Percentiles rank a stretch among this genome's conserved stretches.
These are phyloP conservation scores for Plasmodium gallinaceum DNA, from an alignment of 169 alveolate species.

Conservation along the genomic window DNA sequence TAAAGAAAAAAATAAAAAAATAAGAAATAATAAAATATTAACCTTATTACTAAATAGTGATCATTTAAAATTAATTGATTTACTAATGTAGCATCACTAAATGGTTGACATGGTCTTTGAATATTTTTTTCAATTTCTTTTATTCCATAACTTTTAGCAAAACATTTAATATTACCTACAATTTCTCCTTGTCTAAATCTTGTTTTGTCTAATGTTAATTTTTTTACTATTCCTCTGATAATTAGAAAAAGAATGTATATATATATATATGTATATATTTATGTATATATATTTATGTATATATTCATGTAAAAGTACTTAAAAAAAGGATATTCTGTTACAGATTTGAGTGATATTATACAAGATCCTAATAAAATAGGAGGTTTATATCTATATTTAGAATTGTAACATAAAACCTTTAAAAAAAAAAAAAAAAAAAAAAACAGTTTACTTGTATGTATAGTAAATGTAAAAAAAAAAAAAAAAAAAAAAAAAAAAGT, in stretches of 20 bases:
- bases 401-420: constrained; percentile 56
- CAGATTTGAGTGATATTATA: constrained; percentile 72
- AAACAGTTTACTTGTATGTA: constrained; percentile 23
- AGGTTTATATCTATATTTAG: constrained; percentile 65
- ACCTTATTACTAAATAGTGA: constrained; percentile 80
- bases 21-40: neutral
- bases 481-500: too few species aligned
- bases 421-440: constrained; percentile 9
- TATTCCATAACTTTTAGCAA: constrained; percentile 80
- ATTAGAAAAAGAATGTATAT: neutral
- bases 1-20: neutral
- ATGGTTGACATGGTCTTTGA: constrained; percentile 80
- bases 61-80: constrained; percentile 78
- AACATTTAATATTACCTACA: constrained; percentile 85
- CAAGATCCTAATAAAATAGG: constrained; percentile 75
- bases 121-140: constrained; percentile 75
- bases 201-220: constrained; percentile 82
- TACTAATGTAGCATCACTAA: constrained; percentile 81
- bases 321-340: constrained; percentile 68
- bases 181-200: constrained; percentile 85
- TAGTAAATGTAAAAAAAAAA: too few species aligned
- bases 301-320: constrained; percentile 29
- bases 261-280: constrained; percentile 6
- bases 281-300: constrained; percentile 19
- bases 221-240: constrained; percentile 77